These are phyloP conservation scores for Termitomyces bulborhizus DNA, from an alignment of 768 basidiomycete species.

Conservation along the genomic window DNA sequence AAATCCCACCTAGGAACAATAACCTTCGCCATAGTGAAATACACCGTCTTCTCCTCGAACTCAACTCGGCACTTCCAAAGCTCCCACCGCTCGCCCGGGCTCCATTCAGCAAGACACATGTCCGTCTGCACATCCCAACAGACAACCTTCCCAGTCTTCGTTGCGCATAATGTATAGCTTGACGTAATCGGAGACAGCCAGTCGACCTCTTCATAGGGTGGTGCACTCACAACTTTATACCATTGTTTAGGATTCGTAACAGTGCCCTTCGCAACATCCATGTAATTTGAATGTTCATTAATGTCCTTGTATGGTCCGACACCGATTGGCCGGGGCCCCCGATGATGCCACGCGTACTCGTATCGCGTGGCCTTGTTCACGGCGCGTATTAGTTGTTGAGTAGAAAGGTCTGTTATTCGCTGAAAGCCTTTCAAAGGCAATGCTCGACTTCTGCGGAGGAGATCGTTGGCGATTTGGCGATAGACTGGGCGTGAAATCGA, in stretches of 20 bases:
- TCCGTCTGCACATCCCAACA: conserved; percentile 72
- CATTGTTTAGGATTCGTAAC: conserved; percentile 25
- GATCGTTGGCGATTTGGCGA: conserved; percentile 53
- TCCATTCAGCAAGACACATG: conserved; percentile 61
- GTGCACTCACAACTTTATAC: conserved; percentile 66
- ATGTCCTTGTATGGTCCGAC: conserved; percentile 22
- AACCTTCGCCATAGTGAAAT: conserved; percentile 71
- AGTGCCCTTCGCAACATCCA: conserved; percentile 23
- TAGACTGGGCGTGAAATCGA: conserved; percentile 64
- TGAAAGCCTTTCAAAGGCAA: conserved; percentile 67
- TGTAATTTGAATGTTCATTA: conserved; percentile 30
- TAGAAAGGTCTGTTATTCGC: conserved; percentile 58
- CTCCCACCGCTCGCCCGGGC: conserved; percentile 58
- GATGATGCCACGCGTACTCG: conserved; percentile 55
- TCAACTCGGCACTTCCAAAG: conserved; percentile 77
- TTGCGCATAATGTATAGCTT: conserved; percentile 70
- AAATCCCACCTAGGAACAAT: conserved; percentile 42
- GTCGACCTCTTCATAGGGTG: conserved; percentile 64
- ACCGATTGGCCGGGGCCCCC: conserved; percentile 50
- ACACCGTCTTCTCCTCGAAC: conserved; percentile 65
- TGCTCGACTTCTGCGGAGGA: conserved; percentile 62
- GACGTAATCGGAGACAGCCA: conserved; percentile 76
- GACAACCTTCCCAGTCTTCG: conserved; percentile 69
- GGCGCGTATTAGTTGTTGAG: conserved; percentile 51
- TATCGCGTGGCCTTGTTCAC: conserved; percentile 59